A percentile compares a stretch with the other conserved stretches of the same genome.
phyloP scores from a whole-genome alignment of 2,329 filamentous ascomycete genomes.

The Monilinia fructicola region DNA sequence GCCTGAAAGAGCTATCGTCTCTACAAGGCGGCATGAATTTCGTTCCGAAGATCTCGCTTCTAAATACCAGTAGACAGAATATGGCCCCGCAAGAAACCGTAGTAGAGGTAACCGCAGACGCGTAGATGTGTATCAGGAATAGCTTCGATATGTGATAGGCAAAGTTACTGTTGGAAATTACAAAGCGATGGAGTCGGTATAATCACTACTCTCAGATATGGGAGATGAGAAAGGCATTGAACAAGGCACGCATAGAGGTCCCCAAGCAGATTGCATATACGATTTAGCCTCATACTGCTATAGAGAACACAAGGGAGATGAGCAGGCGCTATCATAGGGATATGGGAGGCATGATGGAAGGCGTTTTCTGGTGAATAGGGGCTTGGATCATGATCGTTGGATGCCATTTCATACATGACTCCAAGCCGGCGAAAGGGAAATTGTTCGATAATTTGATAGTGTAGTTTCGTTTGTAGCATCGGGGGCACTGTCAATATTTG shows the following conservation, averaged over 20 bases:
- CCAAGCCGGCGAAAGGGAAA: neutral
- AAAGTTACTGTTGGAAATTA: conserved; percentile 2
- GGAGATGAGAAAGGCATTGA: conserved; percentile 1
- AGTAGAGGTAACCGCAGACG: conserved; percentile 36
- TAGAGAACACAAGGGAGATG: conserved; percentile 5
- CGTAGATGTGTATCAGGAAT: conserved; percentile 9
- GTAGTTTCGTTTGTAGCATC: conserved; percentile 13
- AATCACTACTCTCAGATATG: neutral
- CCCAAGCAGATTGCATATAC: conserved; percentile 4
- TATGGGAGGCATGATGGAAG: conserved; percentile 1
- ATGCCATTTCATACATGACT: conserved; percentile 7
- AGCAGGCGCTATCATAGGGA: neutral
- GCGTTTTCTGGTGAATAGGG: neutral
- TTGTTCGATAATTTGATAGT: conserved; percentile 8
- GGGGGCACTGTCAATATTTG: conserved; percentile 16
- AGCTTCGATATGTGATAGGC: conserved; percentile 2
- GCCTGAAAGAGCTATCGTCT: conserved; percentile 42
- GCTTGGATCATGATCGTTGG: conserved; percentile 11
- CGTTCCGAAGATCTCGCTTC: conserved; percentile 36
- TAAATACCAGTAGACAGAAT: conserved; percentile 32
- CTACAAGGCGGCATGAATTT: conserved; percentile 40
- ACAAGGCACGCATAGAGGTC: neutral
- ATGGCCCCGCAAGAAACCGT: conserved; percentile 32
- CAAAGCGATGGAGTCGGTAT: neutral
- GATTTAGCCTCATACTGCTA: neutral